Base-by-base conservation (phyloP, 192 early-diverging fungal genomes). In the Funneliformis geosporum region DNA sequence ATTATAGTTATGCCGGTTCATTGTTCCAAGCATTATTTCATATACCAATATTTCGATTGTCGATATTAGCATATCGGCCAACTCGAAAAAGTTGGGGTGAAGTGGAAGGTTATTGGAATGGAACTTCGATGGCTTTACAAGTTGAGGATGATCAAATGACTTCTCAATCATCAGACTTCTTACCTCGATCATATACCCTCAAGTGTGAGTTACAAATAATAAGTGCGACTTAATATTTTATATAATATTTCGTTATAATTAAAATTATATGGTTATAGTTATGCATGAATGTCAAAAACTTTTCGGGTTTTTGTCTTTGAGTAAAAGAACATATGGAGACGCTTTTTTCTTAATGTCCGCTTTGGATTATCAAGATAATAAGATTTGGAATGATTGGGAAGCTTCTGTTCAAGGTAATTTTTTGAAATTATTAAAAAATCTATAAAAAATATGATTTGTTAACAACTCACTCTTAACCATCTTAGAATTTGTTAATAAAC, bases 231-330 rank as follows among this genome's bases (percentile, higher is more conserved):
- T 64, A 27, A 43, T 38, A 8, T 39, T 28, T 75, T 40, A 60
- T 7, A 2, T 33, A 40, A 21, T 39, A n/a, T n/a, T 33, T 25
- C 16, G 6, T 72, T 60, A 40, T 70, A 44, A 74, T 23, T 28
- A 33, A 43, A n/a, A 44, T 11, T 39, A 72, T 75, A n/a, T 23
- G n/a, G n/a, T 46, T 70, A 25, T 43, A 85, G 80, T 75, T 9
- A 59, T 86, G 40, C 79, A 82, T 21, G 86, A 87, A 76, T n/a
- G 84, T 44, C 86, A 87, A 71, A 84, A 84, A 16, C 75, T 87
- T 38, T 87, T 85, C 65, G 86, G 74, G 5, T 87, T 84, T 66
- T 59, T 87, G 7, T 42, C 39, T 6, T 44, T 78, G 33, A 83
- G 83, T 28, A 44, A 83, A 38, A 81, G 86, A 23, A 9, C 55